Evolutionary conservation across 768 basidiomycete genomes (phyloP).

Genomic region (Termitomyces sp.): DNA sequence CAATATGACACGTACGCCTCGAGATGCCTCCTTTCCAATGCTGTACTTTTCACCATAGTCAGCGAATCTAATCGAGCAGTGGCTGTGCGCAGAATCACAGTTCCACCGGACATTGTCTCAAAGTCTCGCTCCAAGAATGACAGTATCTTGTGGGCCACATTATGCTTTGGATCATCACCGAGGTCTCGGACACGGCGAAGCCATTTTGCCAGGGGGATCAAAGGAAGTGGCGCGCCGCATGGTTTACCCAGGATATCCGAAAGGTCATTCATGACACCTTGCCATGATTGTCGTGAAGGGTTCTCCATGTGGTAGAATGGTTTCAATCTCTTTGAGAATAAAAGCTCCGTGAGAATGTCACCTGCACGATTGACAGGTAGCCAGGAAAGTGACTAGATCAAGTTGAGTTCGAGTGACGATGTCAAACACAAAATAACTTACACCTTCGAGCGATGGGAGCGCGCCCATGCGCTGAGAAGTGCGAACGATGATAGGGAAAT

Average conservation of each 20-base stretch:
- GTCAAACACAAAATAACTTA: slow-evolving; percentile 9
- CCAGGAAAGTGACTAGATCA: slow-evolving; percentile 28
- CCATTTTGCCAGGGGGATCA: slow-evolving; percentile 25
- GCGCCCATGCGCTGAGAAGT: slow-evolving; percentile 22
- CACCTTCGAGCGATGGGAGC: slow-evolving; percentile 25
- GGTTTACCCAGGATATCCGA: slow-evolving; percentile 17
- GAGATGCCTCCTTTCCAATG: slow-evolving; percentile 23
- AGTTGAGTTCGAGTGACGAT: not conserved
- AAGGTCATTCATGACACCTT: slow-evolving; percentile 22
- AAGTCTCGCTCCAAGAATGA: slow-evolving; percentile 29
- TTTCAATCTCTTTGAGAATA: slow-evolving; percentile 18
- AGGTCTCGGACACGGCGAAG: slow-evolving; percentile 20
- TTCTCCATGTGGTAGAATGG: slow-evolving; percentile 26
- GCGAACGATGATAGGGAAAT: slow-evolving; percentile 29
- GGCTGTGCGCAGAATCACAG: slow-evolving; percentile 23
- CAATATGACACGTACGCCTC: slow-evolving; percentile 27
- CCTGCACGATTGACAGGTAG: slow-evolving; percentile 29
- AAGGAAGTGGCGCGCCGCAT: slow-evolving; percentile 12
- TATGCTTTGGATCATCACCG: slow-evolving; percentile 21
- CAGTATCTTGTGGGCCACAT: slow-evolving; percentile 22
- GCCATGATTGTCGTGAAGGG: slow-evolving; percentile 30
- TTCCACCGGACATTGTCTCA: slow-evolving; percentile 24
- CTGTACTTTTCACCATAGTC: slow-evolving; percentile 25
- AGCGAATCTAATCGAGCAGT: slow-evolving; percentile 21
- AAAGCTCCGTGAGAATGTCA: slow-evolving; percentile 22